Base-by-base conservation (phyloP, 2,329 filamentous ascomycete species). In the Ambrosiella beaveri region DNA sequence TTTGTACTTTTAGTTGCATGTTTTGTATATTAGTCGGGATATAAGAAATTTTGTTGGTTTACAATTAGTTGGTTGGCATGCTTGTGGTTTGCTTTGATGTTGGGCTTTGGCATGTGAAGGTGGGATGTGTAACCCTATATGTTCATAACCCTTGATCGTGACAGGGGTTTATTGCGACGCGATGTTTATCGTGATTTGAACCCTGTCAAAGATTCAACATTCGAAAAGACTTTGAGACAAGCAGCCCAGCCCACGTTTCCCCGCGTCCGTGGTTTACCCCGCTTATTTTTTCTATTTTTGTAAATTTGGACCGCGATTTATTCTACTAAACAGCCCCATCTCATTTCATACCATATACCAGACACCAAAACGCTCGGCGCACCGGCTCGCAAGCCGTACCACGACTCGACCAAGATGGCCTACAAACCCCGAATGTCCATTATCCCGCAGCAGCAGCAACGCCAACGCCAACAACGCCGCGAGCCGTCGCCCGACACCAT, bases 341-440 rank as follows among this genome's bases (percentile, higher is more conserved):
- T 41, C 9, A n/a, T 41, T 41, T 41, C 2, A 12, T n/a, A 12
- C n/a, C 39, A 41, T 8, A 41, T n/a, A 41, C 6, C 11, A 11
- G 39, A 41, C 39, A 12, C 11, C 39, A 41, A 11, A 2, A 41
- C 39, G 3, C 7, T 51, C 15, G 17, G 6, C 35, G 17, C 47
- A n/a, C 35, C 47, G 12, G 9, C 17, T 15, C 27, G 15, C 47
- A 51, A 19, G 17, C 15, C 15, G 9, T 36, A 15, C 27, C 27
- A 27, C 3, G 27, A 27, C 27, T 27, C 27, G n/a, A 36, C 47
- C 41, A 55, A 8, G 36, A 82, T 82, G 79, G 70, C 79, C 54
- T 81, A 75, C 71, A 81, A 81, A 59, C 71, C 74, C 60, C 71
- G 79, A 64, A 79, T 79, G 76, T 81, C 78, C 66, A 81, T 82